Evolutionary conservation across 179 eudicot species (phyloP).

Genomic region (Dionaea muscipula): DNA sequence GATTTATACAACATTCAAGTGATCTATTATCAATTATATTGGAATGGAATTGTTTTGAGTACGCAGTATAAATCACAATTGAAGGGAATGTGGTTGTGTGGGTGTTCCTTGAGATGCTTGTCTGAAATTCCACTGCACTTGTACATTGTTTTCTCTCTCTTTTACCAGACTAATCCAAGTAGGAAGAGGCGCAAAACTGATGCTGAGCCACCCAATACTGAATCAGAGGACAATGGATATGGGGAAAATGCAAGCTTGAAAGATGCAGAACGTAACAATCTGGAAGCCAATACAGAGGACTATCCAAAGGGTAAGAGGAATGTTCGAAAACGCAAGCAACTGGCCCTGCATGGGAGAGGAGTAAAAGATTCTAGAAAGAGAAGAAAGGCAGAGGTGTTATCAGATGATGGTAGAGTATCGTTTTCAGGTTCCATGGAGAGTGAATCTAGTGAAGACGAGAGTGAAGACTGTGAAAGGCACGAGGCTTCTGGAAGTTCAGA

Average conservation of each 20-base stretch:
- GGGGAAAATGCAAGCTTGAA: slow-evolving; percentile 31
- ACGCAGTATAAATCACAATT: too few species aligned
- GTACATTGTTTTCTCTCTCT: neutral
- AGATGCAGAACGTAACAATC: slow-evolving; percentile 39
- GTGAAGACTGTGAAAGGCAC: slow-evolving; percentile 36
- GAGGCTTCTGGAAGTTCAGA: slow-evolving; percentile 58
- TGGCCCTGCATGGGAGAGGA: slow-evolving; percentile 55
- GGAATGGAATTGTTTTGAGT: too few species aligned
- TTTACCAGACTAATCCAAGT: slow-evolving; percentile 56
- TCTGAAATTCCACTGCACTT: too few species aligned
- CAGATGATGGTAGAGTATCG: slow-evolving; percentile 46
- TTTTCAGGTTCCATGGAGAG: slow-evolving; percentile 56
- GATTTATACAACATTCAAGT: too few species aligned
- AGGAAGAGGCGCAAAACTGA: slow-evolving; percentile 76
- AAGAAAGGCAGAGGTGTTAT: slow-evolving; percentile 36
- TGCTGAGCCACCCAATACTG: slow-evolving; percentile 38
- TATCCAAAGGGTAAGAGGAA: slow-evolving; percentile 77
- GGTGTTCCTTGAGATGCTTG: too few species aligned
- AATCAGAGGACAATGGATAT: slow-evolving; percentile 50
- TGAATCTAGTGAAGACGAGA: slow-evolving; percentile 52
- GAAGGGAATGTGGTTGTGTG: too few species aligned
- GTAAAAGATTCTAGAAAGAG: slow-evolving; percentile 46
- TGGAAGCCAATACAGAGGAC: slow-evolving; percentile 54
- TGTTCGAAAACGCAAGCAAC: slow-evolving; percentile 59
- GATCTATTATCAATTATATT: too few species aligned